Percentiles rank a stretch among this genome's conserved stretches.
Conservation (phyloP, 257 asterid genomes). For the Orobanche coerulescens region DNA sequence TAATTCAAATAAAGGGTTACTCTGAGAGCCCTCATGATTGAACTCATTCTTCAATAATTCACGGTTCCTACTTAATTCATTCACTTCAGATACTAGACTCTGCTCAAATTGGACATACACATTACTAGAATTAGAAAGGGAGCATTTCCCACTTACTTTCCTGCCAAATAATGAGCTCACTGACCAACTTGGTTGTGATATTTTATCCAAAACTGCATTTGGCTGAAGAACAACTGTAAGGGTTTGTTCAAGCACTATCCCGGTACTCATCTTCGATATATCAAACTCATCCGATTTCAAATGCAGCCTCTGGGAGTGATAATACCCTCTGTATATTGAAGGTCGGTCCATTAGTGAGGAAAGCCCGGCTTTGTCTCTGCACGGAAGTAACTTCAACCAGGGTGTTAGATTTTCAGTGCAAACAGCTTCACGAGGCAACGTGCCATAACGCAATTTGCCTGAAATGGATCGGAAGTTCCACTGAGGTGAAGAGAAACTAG, state of each 20-base stretch:
- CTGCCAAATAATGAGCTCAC: slow-evolving; percentile 83
- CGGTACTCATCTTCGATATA: slow-evolving; percentile 32
- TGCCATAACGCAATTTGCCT: slow-evolving; percentile 71
- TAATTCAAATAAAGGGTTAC: slow-evolving; percentile 47
- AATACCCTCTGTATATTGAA: slow-evolving; percentile 70
- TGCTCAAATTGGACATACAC: slow-evolving; percentile 73
- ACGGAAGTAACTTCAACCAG: slow-evolving; percentile 97
- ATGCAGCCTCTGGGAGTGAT: slow-evolving; percentile 86
- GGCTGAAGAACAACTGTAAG: slow-evolving; percentile 90
- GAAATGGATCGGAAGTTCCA: slow-evolving; percentile 63
- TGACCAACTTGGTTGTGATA: slow-evolving; percentile 74
- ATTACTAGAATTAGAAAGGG: slow-evolving; percentile 63
- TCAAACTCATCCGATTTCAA: slow-evolving; percentile 60
- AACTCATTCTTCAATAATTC: slow-evolving; percentile 30
- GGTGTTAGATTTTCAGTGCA: slow-evolving; percentile 99
- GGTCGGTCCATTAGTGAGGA: slow-evolving; percentile 90
- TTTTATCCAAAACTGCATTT: slow-evolving; percentile 34
- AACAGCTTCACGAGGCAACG: slow-evolving; percentile 98
- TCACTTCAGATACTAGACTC: slow-evolving; percentile 48
- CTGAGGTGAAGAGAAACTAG: slow-evolving; percentile 67
- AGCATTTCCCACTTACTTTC: slow-evolving; percentile 60
- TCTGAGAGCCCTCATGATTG: slow-evolving; percentile 23
- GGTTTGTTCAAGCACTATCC: slow-evolving; percentile 80
- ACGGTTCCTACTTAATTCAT: slow-evolving; percentile 20
- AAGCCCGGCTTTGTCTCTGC: slow-evolving; percentile 92